These are phyloP conservation scores for Pycnococcus provasolii DNA, from an alignment of 139 green algal genomes.

Conservation along the genomic window DNA sequence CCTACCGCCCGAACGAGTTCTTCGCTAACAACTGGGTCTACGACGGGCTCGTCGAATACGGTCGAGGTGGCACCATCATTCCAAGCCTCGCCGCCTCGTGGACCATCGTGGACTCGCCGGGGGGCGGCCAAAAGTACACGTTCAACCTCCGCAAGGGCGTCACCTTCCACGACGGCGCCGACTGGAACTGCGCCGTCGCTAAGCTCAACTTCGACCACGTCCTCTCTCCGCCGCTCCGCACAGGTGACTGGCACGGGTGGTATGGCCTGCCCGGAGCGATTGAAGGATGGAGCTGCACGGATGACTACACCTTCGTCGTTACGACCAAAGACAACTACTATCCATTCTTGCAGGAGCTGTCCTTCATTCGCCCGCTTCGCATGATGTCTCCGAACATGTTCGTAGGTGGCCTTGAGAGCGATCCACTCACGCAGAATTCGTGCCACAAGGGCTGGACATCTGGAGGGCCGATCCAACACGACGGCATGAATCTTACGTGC, in stretches of 20 bases:
- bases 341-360: constrained; percentile 20
- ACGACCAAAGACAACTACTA: constrained; percentile 21
- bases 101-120: not conserved
- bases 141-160: constrained; percentile 17
- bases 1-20: constrained; percentile 22
- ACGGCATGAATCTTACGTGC: constrained; percentile 5
- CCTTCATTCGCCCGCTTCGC: constrained; percentile 17
- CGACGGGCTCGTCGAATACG: constrained; percentile 21
- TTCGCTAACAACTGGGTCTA: constrained; percentile 27
- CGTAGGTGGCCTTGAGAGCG: constrained; percentile 8
- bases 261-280: constrained; percentile 16
- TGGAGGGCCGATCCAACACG: no score
- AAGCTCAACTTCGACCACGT: constrained; percentile 25
- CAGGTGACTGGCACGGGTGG: constrained; percentile 16
- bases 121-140: constrained; percentile 8
- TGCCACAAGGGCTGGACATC: constrained; percentile 2
- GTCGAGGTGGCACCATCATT: constrained; percentile 3
- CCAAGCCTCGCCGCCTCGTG: constrained; percentile 12
- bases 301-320: constrained; percentile 22
- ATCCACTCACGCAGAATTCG: constrained; percentile 15
- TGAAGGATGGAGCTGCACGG: constrained; percentile 1
- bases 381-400: constrained; percentile 21
- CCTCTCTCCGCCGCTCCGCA: constrained; percentile 8
- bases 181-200: constrained; percentile 12
- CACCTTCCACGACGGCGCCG: constrained; percentile 17